A percentile compares a stretch with the other conserved stretches of the same genome.
Conservation (phyloP, 1,139 yeast species). For the Protomyces gravidus region DNA sequence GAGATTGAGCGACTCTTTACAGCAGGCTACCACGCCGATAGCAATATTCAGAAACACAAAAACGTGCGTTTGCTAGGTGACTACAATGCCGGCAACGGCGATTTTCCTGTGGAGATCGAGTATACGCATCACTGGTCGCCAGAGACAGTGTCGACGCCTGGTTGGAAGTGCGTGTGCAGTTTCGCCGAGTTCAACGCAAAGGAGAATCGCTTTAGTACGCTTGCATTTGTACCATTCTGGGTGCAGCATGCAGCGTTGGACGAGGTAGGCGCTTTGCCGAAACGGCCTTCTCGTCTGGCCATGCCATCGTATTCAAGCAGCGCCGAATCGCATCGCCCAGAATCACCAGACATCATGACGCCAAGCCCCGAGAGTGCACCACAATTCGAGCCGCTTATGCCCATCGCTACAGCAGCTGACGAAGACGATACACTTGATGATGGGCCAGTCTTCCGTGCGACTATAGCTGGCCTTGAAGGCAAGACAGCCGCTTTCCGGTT, state of each 20-base stretch:
- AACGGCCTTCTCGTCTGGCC: constrained; percentile 28
- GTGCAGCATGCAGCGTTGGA: constrained; percentile 33
- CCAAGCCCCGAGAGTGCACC: constrained; percentile 9
- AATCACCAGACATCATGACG: constrained; percentile 23
- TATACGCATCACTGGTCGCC: constrained; percentile 23
- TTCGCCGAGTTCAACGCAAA: constrained; percentile 45
- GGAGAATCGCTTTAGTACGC: constrained; percentile 40
- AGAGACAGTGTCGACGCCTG: constrained; percentile 15
- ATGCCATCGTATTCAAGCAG: constrained; percentile 19
- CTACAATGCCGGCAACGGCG: constrained; percentile 8
- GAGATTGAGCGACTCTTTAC: constrained; percentile 41
- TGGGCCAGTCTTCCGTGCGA: constrained; percentile 68
- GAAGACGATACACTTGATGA: constrained; percentile 46
- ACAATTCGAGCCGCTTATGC: constrained; percentile 1
- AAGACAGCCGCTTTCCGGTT: constrained; percentile 50
- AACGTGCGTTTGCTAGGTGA: constrained; percentile 23
- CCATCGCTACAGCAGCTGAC: not conserved
- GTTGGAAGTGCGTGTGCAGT: constrained; percentile 34
- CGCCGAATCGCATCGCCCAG: constrained; percentile 13
- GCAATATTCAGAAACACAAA: constrained; percentile 39
- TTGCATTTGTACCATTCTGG: constrained; percentile 42
- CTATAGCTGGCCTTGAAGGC: constrained; percentile 53
- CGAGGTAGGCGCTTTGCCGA: constrained; percentile 27
- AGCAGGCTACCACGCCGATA: constrained; percentile 44
- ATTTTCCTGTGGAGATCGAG: constrained; percentile 9